A percentile compares a stretch with the other conserved stretches of the same genome.
phyloP scores from a whole-genome alignment of 225 moss, liverwort and hornwort genomes.

The Physcomitrium patens region DNA sequence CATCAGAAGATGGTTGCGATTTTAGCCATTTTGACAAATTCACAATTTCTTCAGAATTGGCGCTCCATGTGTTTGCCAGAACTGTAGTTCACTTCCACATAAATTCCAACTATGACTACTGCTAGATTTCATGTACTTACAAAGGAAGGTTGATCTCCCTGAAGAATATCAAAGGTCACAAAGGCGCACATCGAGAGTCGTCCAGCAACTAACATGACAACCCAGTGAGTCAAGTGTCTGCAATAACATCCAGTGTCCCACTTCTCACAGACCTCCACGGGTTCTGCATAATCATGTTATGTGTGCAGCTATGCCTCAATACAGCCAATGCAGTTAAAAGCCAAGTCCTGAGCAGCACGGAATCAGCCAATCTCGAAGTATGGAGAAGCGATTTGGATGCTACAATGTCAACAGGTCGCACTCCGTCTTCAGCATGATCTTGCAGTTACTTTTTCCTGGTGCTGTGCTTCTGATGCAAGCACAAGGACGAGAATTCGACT shows the following conservation, averaged over 20 bases:
- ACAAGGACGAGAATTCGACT: slow-evolving; percentile 38
- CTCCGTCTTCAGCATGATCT: slow-evolving; percentile 5
- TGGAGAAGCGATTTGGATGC: neutral
- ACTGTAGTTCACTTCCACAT: no score
- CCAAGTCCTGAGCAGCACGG: neutral
- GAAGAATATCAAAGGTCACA: slow-evolving; percentile 31
- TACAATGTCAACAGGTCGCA: neutral
- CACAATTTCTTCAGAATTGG: no score
- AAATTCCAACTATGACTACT: no score
- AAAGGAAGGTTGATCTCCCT: slow-evolving; percentile 37
- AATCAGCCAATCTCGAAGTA: neutral
- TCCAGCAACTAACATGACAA: slow-evolving; percentile 9
- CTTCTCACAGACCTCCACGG: neutral
- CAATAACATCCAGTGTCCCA: neutral
- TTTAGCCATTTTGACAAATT: no score
- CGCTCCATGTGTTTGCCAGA: no score
- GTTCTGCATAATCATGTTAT: neutral
- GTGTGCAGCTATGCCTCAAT: neutral
- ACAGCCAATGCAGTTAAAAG: no score
- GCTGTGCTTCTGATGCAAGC: slow-evolving; percentile 38
- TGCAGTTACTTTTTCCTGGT: slow-evolving; percentile 12
- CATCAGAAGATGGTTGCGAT: no score
- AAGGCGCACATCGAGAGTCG: slow-evolving; percentile 4
- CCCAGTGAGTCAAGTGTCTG: slow-evolving; percentile 1
- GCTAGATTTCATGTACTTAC: no score